A percentile compares a stretch with the other conserved stretches of the same genome.
phyloP scores from a whole-genome alignment of 1,284 basidiomycete species.

The Moniliophthora roreri region DNA sequence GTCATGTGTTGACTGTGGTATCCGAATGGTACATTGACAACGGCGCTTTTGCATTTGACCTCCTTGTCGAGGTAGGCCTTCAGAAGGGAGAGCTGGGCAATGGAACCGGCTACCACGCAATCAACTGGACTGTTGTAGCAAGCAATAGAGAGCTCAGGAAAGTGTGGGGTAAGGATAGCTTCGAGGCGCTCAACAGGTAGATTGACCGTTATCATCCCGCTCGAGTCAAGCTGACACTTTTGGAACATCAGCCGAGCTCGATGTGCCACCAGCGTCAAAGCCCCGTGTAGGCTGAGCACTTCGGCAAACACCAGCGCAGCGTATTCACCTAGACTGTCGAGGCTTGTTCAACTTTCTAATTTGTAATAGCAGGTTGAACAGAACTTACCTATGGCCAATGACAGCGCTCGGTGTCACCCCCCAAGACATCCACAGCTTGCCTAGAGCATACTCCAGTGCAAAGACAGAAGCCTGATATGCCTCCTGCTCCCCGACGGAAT shows the following conservation, averaged over 20 bases:
- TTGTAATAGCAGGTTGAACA: conserved; percentile 1
- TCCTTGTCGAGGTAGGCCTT: conserved; percentile 33
- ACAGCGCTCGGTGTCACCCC: conserved; percentile 56
- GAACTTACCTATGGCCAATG: conserved; percentile 61
- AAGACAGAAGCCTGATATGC: conserved; percentile 56
- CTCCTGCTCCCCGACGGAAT: conserved; percentile 36
- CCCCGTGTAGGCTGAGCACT: conserved; percentile 53
- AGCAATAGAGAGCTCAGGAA: conserved; percentile 45
- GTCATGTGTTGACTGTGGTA: conserved; percentile 65
- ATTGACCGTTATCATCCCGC: conserved; percentile 60
- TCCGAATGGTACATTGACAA: conserved; percentile 56
- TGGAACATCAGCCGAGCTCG: conserved; percentile 54
- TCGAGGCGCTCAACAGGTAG: conserved; percentile 33
- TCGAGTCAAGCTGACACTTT: conserved; percentile 40
- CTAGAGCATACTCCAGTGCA: conserved; percentile 58
- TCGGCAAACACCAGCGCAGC: conserved; percentile 59
- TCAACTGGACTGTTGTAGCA: conserved; percentile 62
- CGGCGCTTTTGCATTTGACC: conserved; percentile 35
- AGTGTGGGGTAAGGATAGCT: conserved; percentile 16
- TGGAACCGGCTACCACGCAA: conserved; percentile 55
- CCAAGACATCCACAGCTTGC: conserved; percentile 63
- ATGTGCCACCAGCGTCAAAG: conserved; percentile 53
- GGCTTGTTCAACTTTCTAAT: conserved; percentile 8
- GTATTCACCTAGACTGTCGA: conserved; percentile 64
- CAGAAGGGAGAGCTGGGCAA: conserved; percentile 31